phyloP scores from a whole-genome alignment of 345 rosid genomes.

The Corchorus olitorius region DNA sequence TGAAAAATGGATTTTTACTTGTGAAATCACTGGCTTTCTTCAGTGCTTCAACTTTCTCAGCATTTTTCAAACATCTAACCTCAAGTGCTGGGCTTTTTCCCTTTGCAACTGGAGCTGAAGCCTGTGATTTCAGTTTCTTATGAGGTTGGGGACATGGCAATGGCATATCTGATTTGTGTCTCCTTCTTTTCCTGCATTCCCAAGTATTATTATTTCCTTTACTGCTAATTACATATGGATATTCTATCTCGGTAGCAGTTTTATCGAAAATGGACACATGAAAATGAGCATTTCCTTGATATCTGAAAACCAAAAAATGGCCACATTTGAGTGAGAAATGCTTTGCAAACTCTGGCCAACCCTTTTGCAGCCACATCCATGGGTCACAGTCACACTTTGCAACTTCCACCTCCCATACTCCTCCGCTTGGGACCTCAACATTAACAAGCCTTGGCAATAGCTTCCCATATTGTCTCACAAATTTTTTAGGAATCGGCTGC shows the following conservation, averaged over 20 bases:
- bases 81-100: no score
- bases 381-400: not conserved
- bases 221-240: slow-evolving; percentile 12
- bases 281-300: slow-evolving; percentile 25
- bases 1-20: slow-evolving; percentile 29
- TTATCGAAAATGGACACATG: slow-evolving; percentile 22
- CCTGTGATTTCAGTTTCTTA: not conserved
- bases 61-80: not conserved
- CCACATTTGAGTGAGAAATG: slow-evolving; percentile 23
- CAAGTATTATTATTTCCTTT: not conserved
- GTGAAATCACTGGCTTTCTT: slow-evolving; percentile 24
- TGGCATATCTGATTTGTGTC: not conserved
- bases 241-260: slow-evolving; percentile 29
- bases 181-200: no score
- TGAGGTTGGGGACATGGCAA: not conserved
- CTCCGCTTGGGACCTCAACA: slow-evolving; percentile 32
- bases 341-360: slow-evolving; percentile 38
- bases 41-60: slow-evolving; percentile 21
- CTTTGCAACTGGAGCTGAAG: no score
- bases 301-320: slow-evolving; percentile 32
- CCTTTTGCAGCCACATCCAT: slow-evolving; percentile 25
- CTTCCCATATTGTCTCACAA: slow-evolving; percentile 24
- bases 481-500: slow-evolving; percentile 37
- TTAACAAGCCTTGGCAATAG: not conserved
- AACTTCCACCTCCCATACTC: slow-evolving; percentile 33